phyloP scores from a whole-genome alignment of 2,329 filamentous ascomycete genomes.

The Diaporthe australafricana region DNA sequence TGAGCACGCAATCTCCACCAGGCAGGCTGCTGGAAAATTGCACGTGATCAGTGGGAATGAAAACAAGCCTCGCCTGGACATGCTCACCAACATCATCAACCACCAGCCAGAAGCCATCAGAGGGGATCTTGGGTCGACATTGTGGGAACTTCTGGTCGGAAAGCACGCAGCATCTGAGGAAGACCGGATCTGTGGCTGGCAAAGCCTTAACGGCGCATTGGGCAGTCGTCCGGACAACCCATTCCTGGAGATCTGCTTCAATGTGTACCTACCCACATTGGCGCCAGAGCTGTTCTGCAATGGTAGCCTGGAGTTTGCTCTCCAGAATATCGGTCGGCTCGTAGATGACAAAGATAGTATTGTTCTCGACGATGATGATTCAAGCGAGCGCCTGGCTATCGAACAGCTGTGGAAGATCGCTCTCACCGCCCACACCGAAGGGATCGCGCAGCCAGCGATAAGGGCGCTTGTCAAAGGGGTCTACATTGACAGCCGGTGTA shows the following conservation, averaged over 20 bases:
- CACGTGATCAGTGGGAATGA: conserved; percentile 59
- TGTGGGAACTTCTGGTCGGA: conserved; percentile 83
- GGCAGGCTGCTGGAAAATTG: conserved; percentile 54
- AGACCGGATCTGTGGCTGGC: conserved; percentile 77
- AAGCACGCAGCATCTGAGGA: conserved; percentile 66
- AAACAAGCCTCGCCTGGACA: conserved; percentile 67
- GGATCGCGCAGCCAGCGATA: conserved; percentile 76
- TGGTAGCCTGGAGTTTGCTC: conserved; percentile 73
- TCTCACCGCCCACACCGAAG: conserved; percentile 72
- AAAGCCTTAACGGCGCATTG: conserved; percentile 65
- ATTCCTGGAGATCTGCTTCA: conserved; percentile 66
- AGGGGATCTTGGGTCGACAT: conserved; percentile 67
- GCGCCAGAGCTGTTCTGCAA: conserved; percentile 68
- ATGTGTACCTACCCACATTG: conserved; percentile 67
- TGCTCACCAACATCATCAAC: conserved; percentile 68
- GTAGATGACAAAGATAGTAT: conserved; percentile 58
- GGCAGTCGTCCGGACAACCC: conserved; percentile 62
- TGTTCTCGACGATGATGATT: conserved; percentile 59
- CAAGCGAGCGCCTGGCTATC: conserved; percentile 63
- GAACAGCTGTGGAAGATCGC: conserved; percentile 89
- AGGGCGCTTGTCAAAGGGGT: conserved; percentile 76
- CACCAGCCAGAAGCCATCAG: conserved; percentile 71
- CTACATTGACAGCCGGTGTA: conserved; percentile 72
- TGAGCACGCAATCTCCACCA: conserved; percentile 62
- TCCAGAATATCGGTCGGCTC: conserved; percentile 60